Base-by-base conservation (phyloP, 352 stramenopile genomes). In the Elongisporangium senticosum region DNA sequence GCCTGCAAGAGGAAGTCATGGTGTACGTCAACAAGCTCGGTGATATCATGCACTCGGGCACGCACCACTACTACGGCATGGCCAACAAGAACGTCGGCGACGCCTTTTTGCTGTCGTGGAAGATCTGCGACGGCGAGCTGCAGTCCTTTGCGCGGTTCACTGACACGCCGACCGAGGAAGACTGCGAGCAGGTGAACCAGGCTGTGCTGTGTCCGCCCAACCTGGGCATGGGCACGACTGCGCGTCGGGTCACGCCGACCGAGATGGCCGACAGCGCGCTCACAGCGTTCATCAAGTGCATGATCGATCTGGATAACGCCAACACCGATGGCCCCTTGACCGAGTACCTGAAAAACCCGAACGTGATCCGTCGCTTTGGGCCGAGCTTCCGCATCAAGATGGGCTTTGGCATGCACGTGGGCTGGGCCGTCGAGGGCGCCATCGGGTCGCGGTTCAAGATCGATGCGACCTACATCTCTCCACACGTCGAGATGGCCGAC, bases 391-490 rank as follows among this genome's bases (percentile, higher is more conserved):
- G 79, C 23, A 89, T 93, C 58, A 93, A 92, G 56, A 97, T 98
- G 86, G 96, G 95, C 17, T 98, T 98, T 66, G 96, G 94, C 28
- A 89, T 99, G 68, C 95, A 98, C 70, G 89, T 97, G n/a, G 96
- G 96, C 39, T 98, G 92, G 89, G 95, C 95, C 10, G 93, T 98
- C 24, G 93, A 98, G 74, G 96, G 96, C 13, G 96, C 95, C 3
- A 98, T 99, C 60, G 95, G 95, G 39, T 98, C 92, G 14, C 80
- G 91, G 14, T 87, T 88, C 60, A 99, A 99, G 64, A 97, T 99
- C 61, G 96, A 99, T 66, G 95, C 94, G n/a, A 98, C 95, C 15
- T 98, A 98, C 64, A 96, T 99, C 55, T 98, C 89, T 6, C 91
- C 96, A 22, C 90, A 97, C 55, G 95, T 98, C 11, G 95, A 98